Percentiles rank a stretch among this genome's conserved stretches.
phyloP scores from a whole-genome alignment of 768 basidiomycete genomes.

The Lentinula raphanica region DNA sequence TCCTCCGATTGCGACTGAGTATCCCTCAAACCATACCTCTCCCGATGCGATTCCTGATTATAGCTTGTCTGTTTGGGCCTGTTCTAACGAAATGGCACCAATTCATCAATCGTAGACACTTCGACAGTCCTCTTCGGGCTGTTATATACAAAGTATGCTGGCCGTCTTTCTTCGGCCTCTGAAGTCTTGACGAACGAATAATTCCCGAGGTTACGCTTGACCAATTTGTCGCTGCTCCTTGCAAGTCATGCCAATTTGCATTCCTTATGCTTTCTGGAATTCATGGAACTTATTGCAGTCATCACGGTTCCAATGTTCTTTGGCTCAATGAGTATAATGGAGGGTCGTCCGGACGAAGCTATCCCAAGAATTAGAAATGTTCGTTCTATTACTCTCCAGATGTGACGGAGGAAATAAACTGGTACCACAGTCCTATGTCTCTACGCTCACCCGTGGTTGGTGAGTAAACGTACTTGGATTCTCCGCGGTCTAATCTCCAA shows the following conservation, averaged over 20 bases:
- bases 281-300: background rate
- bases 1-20: no score
- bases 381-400: conserved; percentile 16
- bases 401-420: background rate
- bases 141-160: conserved; percentile 26
- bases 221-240: background rate
- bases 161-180: no score
- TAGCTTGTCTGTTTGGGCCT: conserved; percentile 46
- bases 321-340: conserved; percentile 72
- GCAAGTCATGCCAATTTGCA: background rate
- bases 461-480: conserved; percentile 16
- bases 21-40: no score
- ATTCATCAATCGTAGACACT: conserved; percentile 43
- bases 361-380: conserved; percentile 20
- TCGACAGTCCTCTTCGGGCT: conserved; percentile 33
- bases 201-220: conserved; percentile 21
- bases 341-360: conserved; percentile 58
- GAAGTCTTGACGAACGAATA: background rate
- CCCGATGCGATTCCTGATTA: no score
- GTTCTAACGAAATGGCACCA: conserved; percentile 56
- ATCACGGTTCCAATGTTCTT: conserved; percentile 52
- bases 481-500: background rate
- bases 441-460: conserved; percentile 51
- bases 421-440: conserved; percentile 31
- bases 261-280: background rate